Evolutionary conservation across 192 early-diverging fungal genomes (phyloP).

Genomic region (Neocallimastix lanati): DNA sequence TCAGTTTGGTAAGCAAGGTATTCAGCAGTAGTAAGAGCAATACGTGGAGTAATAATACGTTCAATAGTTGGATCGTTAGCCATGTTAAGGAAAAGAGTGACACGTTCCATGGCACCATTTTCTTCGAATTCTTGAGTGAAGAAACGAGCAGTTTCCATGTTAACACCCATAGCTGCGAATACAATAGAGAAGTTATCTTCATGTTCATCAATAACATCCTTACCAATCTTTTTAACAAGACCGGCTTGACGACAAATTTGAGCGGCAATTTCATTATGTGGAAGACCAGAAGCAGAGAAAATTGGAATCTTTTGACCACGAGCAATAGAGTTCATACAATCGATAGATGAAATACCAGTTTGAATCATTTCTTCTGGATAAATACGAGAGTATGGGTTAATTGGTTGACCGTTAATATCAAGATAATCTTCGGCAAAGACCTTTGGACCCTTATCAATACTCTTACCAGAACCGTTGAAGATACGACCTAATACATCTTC

Average conservation of each 20-base stretch:
- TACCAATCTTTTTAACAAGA: slow-evolving; percentile 75
- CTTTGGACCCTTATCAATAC: slow-evolving; percentile 97
- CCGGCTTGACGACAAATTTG: slow-evolving; percentile 99
- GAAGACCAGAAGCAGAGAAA: slow-evolving; percentile 94
- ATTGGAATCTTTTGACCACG: slow-evolving; percentile 99
- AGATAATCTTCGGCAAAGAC: slow-evolving; percentile 98
- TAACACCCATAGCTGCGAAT: slow-evolving; percentile 99
- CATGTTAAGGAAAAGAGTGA: slow-evolving; percentile 96
- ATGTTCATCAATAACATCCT: slow-evolving; percentile 85
- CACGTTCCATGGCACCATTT: slow-evolving; percentile 95
- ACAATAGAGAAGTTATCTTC: slow-evolving; percentile 99
- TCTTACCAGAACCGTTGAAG: slow-evolving; percentile 98
- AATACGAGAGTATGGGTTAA: slow-evolving; percentile 97
- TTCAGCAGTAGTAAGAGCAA: slow-evolving; percentile 95
- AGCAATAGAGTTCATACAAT: slow-evolving; percentile 99
- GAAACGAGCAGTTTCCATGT: slow-evolving; percentile 98
- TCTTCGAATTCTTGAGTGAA: slow-evolving; percentile 99
- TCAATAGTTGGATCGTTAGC: slow-evolving; percentile 99
- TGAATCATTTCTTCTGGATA: slow-evolving; percentile 99
- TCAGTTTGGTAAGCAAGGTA: slow-evolving; percentile 99
- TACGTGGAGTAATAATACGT: slow-evolving; percentile 96
- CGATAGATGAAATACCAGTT: slow-evolving; percentile 96
- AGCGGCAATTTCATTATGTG: slow-evolving; percentile 97
- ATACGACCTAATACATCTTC: slow-evolving; percentile 99
- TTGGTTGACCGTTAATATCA: slow-evolving; percentile 89